These are phyloP conservation scores for Epichloe scottii DNA, from an alignment of 2,329 filamentous ascomycete species.

Conservation along the genomic window DNA sequence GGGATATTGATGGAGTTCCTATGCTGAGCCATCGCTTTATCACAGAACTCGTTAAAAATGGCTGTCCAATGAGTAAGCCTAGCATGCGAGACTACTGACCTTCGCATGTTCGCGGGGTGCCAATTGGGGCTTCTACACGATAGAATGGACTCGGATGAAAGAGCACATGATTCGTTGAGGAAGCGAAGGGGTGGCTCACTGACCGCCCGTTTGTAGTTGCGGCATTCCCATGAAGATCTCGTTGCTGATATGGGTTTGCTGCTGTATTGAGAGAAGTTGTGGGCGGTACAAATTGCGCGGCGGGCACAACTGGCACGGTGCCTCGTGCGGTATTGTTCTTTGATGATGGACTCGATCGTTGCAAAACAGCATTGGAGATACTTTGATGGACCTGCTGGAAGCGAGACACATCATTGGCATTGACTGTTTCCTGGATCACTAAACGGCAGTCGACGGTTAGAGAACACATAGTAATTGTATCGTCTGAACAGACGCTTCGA, in stretches of 20 bases:
- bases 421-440: slow-evolving; percentile 31
- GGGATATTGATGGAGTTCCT: slow-evolving; percentile 33
- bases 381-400: slow-evolving; percentile 33
- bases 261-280: slow-evolving; percentile 12
- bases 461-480: background rate
- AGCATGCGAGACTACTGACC: slow-evolving; percentile 36
- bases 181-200: slow-evolving; percentile 8
- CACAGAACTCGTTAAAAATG: slow-evolving; percentile 7
- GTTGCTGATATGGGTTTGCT: slow-evolving; percentile 5
- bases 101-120: slow-evolving; percentile 56
- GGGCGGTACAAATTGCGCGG: slow-evolving; percentile 7
- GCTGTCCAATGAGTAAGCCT: slow-evolving; percentile 17
- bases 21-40: slow-evolving; percentile 41
- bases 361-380: slow-evolving; percentile 22
- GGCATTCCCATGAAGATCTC: slow-evolving; percentile 7
- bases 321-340: slow-evolving; percentile 7
- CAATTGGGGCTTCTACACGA: slow-evolving; percentile 51
- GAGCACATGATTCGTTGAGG: slow-evolving; percentile 9
- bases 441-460: slow-evolving; percentile 3
- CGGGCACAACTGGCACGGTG: background rate
- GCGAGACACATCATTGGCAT: slow-evolving; percentile 24
- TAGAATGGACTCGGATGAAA: slow-evolving; percentile 80
- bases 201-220: slow-evolving; percentile 12
- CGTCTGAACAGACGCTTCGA: background rate
- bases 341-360: slow-evolving; percentile 16